Conservation (phyloP, 306 rosid species). For the Acmispon strigosus region DNA sequence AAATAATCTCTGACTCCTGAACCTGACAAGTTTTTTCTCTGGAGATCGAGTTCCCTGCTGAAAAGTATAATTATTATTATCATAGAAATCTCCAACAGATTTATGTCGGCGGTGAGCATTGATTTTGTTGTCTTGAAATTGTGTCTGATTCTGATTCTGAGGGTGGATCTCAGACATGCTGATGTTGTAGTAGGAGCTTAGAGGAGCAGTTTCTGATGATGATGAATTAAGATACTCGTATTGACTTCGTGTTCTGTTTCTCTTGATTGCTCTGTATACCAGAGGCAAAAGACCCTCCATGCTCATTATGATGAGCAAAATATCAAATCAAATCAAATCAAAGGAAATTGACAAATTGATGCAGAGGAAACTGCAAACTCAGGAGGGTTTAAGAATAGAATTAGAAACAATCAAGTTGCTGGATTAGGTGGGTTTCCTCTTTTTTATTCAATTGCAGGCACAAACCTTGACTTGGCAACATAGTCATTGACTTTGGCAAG, state of each 20-base stretch:
- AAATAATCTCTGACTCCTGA: slow-evolving; percentile 33
- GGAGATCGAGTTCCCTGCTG: neutral
- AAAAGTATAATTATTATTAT: neutral
- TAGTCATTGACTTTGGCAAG: neutral
- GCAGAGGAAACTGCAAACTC: neutral
- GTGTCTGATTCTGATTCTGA: neutral
- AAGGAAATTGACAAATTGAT: too few species aligned
- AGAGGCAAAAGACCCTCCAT: slow-evolving; percentile 48
- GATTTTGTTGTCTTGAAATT: neutral
- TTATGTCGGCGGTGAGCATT: slow-evolving; percentile 23
- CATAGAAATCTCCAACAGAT: slow-evolving; percentile 16
- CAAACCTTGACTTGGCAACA: neutral
- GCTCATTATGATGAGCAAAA: too few species aligned
- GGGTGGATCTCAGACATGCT: slow-evolving; percentile 27
- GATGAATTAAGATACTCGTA: slow-evolving; percentile 34
- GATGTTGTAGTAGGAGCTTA: slow-evolving; percentile 10
- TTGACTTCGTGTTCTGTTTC: slow-evolving; percentile 20
- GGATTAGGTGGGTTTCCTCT: slow-evolving; percentile 20
- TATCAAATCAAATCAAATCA: too few species aligned
- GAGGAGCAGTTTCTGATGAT: neutral
- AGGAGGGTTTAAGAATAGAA: neutral
- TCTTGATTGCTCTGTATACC: slow-evolving; percentile 34
- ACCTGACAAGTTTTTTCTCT: slow-evolving; percentile 19
- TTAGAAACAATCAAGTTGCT: neutral
- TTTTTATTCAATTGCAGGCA: neutral